Conservation (phyloP, 2,329 filamentous ascomycete species). For the Curvularia spicifera region DNA sequence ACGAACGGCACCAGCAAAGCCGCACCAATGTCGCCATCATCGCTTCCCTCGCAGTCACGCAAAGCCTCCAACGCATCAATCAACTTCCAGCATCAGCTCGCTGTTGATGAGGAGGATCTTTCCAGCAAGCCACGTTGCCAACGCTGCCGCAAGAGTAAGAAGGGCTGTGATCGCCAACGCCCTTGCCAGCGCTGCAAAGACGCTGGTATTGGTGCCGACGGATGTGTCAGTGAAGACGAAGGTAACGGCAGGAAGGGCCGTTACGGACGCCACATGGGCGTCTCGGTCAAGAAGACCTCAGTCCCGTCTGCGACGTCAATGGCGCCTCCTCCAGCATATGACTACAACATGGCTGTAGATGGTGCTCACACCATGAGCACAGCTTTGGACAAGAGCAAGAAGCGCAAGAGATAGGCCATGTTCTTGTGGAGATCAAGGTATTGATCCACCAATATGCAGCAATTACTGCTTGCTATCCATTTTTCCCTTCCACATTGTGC, state of each 20-base stretch:
- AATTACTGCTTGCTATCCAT: conserved; percentile 1
- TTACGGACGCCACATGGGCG: conserved; percentile 76
- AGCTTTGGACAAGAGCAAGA: conserved; percentile 67
- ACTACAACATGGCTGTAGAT: conserved; percentile 37
- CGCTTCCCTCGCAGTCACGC: conserved; percentile 71
- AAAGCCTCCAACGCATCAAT: conserved; percentile 77
- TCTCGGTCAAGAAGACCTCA: conserved; percentile 65
- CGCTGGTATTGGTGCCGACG: conserved; percentile 89
- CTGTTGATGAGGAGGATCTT: conserved; percentile 82
- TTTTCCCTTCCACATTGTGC: conserved; percentile 12
- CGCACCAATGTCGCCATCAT: conserved; percentile 61
- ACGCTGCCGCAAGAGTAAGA: conserved; percentile 98
- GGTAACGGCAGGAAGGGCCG: conserved; percentile 95
- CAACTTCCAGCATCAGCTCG: conserved; percentile 67
- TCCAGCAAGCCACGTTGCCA: conserved; percentile 97
- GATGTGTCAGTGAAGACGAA: conserved; percentile 97
- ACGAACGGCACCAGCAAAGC: conserved; percentile 47
- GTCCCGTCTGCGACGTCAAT: conserved; percentile 37
- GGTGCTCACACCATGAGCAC: conserved; percentile 26
- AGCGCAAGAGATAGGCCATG: conserved; percentile 66
- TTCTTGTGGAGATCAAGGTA: background rate
- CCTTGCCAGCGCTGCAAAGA: conserved; percentile 96
- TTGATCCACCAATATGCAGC: background rate
- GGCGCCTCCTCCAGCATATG: conserved; percentile 44
- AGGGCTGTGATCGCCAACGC: conserved; percentile 95